Evolutionary conservation across 352 stramenopile genomes (phyloP).

Genomic region (Pelagophyceae sp.): DNA sequence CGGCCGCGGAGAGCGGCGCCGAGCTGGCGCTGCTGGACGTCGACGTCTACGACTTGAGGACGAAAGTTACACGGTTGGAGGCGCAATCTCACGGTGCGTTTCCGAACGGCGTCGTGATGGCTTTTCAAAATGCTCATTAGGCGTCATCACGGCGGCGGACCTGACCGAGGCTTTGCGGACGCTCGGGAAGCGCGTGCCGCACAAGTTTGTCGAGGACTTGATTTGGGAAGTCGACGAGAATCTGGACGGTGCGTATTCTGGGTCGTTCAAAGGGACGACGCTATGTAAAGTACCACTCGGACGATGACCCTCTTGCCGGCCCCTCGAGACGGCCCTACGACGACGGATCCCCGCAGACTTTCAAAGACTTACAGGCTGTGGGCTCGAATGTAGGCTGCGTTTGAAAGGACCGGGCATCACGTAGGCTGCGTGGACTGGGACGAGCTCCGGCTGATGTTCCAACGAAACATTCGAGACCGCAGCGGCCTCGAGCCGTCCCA

Average conservation of each 20-base stretch:
- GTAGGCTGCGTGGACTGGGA: constrained; percentile 55
- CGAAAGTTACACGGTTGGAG: constrained; percentile 34
- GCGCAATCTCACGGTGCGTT: constrained; percentile 21
- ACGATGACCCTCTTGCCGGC: too few relatives aligned
- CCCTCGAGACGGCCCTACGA: too few relatives aligned
- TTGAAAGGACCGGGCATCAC: too few relatives aligned
- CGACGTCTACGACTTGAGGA: constrained; percentile 37
- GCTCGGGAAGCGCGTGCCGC: constrained; percentile 75
- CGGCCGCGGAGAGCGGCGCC: constrained; percentile 23
- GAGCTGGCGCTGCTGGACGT: constrained; percentile 32
- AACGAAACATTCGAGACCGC: constrained; percentile 86
- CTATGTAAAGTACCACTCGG: too few relatives aligned
- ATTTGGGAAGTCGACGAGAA: constrained; percentile 98
- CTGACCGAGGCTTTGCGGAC: constrained; percentile 81
- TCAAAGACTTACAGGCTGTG: background rate
- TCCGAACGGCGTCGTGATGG: too few relatives aligned
- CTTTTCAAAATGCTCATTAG: too few relatives aligned
- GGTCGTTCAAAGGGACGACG: too few relatives aligned
- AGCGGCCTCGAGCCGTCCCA: constrained; percentile 86
- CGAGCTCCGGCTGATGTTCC: constrained; percentile 89
- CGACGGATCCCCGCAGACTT: too few relatives aligned
- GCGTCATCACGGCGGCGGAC: constrained; percentile 75
- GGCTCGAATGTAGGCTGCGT: background rate
- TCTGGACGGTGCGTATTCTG: too few relatives aligned
- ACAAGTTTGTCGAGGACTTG: constrained; percentile 93